Conservation (phyloP, 176 grass and related monocot genomes). For the Oryza glumipatula region DNA sequence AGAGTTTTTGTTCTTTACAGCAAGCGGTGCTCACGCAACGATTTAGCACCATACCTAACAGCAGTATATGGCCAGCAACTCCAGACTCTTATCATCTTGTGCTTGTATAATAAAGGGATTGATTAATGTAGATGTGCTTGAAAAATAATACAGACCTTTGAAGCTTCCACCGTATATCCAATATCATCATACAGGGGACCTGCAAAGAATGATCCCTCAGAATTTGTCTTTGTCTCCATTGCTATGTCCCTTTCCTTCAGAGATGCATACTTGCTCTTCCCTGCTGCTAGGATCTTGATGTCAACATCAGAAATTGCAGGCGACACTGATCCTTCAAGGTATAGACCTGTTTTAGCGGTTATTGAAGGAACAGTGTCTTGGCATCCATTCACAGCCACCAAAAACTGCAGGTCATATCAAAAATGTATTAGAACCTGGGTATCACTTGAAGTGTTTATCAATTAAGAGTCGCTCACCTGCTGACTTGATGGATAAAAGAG, state of each 20-base stretch:
- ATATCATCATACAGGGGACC: conserved; percentile 92
- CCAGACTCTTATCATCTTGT: not conserved
- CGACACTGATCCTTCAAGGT: conserved; percentile 85
- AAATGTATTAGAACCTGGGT: conserved; percentile 17
- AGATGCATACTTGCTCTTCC: conserved; percentile 62
- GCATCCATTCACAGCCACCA: conserved; percentile 69
- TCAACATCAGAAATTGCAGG: conserved; percentile 78
- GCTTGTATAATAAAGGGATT: conserved; percentile 6
- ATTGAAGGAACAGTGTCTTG: conserved; percentile 71
- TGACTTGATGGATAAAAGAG: conserved; percentile 95
- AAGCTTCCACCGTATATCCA: conserved; percentile 81
- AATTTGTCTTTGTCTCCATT: conserved; percentile 74
- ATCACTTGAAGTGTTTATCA: conserved; percentile 19
- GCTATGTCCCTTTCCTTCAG: conserved; percentile 82
- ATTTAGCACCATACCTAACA: not conserved
- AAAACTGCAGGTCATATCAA: conserved; percentile 65
- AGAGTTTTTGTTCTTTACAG: not conserved
- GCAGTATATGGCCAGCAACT: conserved; percentile 22
- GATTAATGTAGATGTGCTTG: conserved; percentile 21
- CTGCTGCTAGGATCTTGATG: conserved; percentile 70
- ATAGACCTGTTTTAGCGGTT: conserved; percentile 74
- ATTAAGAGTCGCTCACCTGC: conserved; percentile 55
- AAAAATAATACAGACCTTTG: conserved; percentile 63
- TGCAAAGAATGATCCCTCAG: conserved; percentile 73
- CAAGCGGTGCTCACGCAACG: not conserved